Base-by-base conservation (phyloP, 1,284 basidiomycete genomes). In the Neonothopanus nambi region DNA sequence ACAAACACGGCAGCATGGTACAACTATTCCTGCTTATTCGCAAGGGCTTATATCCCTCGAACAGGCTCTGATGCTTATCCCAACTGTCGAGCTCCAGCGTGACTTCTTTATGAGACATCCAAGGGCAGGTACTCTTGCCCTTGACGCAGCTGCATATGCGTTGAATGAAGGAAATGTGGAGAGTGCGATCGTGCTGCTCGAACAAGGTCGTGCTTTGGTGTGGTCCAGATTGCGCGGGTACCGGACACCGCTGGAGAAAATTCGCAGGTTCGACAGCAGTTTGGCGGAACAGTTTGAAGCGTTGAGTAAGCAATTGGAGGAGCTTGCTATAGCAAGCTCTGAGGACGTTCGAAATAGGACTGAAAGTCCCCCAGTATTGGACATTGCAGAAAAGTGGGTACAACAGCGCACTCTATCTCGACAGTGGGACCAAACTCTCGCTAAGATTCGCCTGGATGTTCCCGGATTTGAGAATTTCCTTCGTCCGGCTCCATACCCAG, bases 81-180 rank as follows among this genome's bases (percentile, higher is more conserved):
- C 56, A 2, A 59, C 56, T 12, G 36, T 57, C 7, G 45, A 56
- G 47, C 15, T 44, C 13, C 57, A 57, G 44, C 57, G 61, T 6
- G n/a, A 49, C 12, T 39, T 41, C 7, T 41, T 60, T 15, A 43
- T 13, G 41, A 21, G 7, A 6, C 20, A 15, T 17, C 21, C 41
- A 21, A 43, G 35, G 35, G 35, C 35, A 13, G n/a, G 5, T 20
- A 9, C 8, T 41, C 49, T 67, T 7, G 62, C 62, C 3, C 42
- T 44, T 40, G 73, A 75, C 50, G 70, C 70, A 15, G 72, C 71
- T 3, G 60, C 67, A 12, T 68, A 63, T 54, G 63, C 67, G 2
- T 70, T 76, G 20, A 67, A 66, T 1, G 20, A 61, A 12, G 58
- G 59, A 7, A 65, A 72, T 48, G 69, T 72, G 49, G 55, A 64